These are phyloP conservation scores for Hemisphaericaspora lyxosophila DNA, from an alignment of 1,139 yeast genomes.

Conservation along the genomic window DNA sequence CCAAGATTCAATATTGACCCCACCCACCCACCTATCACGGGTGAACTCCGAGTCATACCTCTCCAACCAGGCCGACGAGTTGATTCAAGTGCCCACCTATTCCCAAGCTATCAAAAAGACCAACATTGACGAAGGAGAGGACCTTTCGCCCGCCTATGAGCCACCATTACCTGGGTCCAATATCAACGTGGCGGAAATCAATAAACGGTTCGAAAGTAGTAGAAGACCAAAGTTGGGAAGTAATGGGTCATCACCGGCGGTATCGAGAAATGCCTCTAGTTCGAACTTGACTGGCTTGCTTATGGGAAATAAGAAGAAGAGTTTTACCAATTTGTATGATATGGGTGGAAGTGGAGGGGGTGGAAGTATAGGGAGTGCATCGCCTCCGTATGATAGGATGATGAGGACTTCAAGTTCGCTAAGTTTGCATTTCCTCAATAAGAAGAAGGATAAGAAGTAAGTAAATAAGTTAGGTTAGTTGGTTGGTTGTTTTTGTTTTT, in stretches of 20 bases:
- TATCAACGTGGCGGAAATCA: slow-evolving; percentile 31
- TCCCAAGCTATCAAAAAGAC: slow-evolving; percentile 68
- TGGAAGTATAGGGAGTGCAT: neutral
- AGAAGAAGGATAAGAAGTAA: slow-evolving; percentile 20
- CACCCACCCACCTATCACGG: slow-evolving; percentile 60
- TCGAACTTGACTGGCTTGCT: slow-evolving; percentile 18
- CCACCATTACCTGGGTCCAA: slow-evolving; percentile 52
- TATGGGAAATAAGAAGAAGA: slow-evolving; percentile 3
- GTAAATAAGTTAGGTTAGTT: neutral
- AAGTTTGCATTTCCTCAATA: slow-evolving; percentile 29
- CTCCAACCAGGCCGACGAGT: slow-evolving; percentile 16
- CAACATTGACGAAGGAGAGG: slow-evolving; percentile 46
- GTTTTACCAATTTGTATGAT: slow-evolving; percentile 8
- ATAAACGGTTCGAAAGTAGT: slow-evolving; percentile 19
- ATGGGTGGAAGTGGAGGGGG: too few species aligned
- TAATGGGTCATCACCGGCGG: slow-evolving; percentile 25
- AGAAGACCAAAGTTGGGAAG: slow-evolving; percentile 4
- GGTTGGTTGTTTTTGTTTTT: neutral
- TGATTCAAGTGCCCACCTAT: slow-evolving; percentile 81
- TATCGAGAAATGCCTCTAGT: slow-evolving; percentile 29
- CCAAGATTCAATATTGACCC: slow-evolving; percentile 39
- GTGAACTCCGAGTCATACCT: slow-evolving; percentile 44
- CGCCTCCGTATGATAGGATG: slow-evolving; percentile 20
- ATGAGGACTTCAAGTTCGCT: slow-evolving; percentile 25
- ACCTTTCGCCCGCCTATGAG: slow-evolving; percentile 63